Evolutionary conservation across 495 filamentous ascomycete species (phyloP).

Genomic region (Tirmania nivea): DNA sequence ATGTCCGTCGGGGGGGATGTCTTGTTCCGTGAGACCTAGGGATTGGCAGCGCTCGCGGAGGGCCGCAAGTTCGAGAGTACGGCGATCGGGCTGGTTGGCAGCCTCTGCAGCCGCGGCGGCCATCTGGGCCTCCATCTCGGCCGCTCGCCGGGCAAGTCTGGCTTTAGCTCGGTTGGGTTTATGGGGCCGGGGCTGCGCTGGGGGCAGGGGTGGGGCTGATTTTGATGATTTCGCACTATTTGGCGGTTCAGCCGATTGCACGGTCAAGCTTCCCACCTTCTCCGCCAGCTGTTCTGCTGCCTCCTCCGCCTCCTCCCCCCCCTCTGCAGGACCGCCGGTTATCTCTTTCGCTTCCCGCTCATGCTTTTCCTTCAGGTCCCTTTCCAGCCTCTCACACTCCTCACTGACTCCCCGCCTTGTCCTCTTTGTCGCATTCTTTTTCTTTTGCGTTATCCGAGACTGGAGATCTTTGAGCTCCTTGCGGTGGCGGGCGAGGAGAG

Average conservation of each 20-base stretch:
- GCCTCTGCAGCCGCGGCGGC: conserved; percentile 54
- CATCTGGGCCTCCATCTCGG: conserved; percentile 49
- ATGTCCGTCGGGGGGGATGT: conserved; percentile 77
- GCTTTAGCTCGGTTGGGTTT: conserved; percentile 86
- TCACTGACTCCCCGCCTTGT: conserved; percentile 73
- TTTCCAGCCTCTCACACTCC: conserved; percentile 56
- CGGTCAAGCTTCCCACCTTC: background rate
- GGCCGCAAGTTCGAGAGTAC: conserved; percentile 42
- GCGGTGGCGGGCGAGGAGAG: conserved; percentile 54
- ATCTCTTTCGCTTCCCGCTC: conserved; percentile 40
- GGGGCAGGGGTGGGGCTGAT: conserved; percentile 4
- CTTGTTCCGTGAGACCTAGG: conserved; percentile 45
- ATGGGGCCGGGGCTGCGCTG: conserved; percentile 1
- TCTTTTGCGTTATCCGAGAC: conserved; percentile 69
- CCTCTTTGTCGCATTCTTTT: conserved; percentile 89
- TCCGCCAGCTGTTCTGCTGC: conserved; percentile 1
- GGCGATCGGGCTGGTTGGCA: conserved; percentile 46
- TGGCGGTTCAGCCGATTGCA: background rate
- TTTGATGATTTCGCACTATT: background rate
- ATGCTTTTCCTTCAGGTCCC: conserved; percentile 44
- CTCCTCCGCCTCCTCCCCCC: background rate
- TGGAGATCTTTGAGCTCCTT: conserved; percentile 80
- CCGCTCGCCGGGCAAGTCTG: conserved; percentile 66
- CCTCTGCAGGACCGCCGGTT: conserved; percentile 10
- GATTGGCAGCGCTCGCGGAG: conserved; percentile 45